These are phyloP conservation scores for Candida berthetii DNA, from an alignment of 805 yeast genomes.

Conservation along the genomic window DNA sequence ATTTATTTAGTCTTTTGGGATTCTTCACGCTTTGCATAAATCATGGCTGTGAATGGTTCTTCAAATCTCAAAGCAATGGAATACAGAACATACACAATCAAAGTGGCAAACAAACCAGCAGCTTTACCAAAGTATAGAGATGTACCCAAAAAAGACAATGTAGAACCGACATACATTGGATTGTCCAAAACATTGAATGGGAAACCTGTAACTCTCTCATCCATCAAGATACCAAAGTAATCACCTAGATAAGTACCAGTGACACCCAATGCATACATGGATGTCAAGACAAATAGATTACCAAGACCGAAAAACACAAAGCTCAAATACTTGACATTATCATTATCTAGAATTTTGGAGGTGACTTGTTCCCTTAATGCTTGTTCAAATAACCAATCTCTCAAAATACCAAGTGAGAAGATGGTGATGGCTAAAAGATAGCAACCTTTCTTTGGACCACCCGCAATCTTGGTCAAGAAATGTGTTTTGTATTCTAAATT, in stretches of 20 bases:
- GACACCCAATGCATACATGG: slow-evolving; percentile 91
- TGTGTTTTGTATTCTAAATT: slow-evolving; percentile 65
- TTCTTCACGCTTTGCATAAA: slow-evolving; percentile 64
- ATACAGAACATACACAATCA: slow-evolving; percentile 77
- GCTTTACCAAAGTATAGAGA: slow-evolving; percentile 87
- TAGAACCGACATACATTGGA: slow-evolving; percentile 96
- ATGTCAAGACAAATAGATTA: slow-evolving; percentile 69
- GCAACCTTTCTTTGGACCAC: slow-evolving; percentile 72
- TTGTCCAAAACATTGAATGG: slow-evolving; percentile 89
- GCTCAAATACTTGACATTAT: slow-evolving; percentile 45
- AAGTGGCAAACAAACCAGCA: slow-evolving; percentile 72
- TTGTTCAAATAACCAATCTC: slow-evolving; percentile 69
- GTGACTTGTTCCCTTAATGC: slow-evolving; percentile 73
- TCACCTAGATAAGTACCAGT: slow-evolving; percentile 98
- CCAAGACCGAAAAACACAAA: slow-evolving; percentile 56
- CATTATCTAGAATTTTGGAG: slow-evolving; percentile 42
- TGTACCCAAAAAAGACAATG: slow-evolving; percentile 84
- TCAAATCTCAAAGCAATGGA: slow-evolving; percentile 79
- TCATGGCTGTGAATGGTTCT: slow-evolving; percentile 93
- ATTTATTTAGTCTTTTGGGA: slow-evolving; percentile 14
- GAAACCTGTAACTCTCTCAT: slow-evolving; percentile 81
- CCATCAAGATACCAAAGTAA: slow-evolving; percentile 94
- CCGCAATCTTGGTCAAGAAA: slow-evolving; percentile 65
- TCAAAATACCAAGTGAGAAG: slow-evolving; percentile 74
- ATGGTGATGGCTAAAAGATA: slow-evolving; percentile 78